Evolutionary conservation across 805 yeast species (phyloP).

Genomic region (Candida odintsovae): DNA sequence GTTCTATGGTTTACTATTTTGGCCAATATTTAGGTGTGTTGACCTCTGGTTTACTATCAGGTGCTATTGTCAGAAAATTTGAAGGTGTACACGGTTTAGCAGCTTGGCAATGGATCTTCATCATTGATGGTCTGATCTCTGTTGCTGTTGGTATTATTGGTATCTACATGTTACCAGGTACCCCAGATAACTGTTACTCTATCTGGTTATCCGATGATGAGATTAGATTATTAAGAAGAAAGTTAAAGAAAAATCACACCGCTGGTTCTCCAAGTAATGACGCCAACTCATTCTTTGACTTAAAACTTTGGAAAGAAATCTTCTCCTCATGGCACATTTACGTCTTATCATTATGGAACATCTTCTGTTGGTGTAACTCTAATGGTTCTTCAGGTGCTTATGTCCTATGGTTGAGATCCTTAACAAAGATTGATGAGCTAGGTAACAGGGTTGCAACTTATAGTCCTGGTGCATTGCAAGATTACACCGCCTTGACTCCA

Average conservation of each 20-base stretch:
- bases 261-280: background rate
- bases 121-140: slow-evolving; percentile 45
- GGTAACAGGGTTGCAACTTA: slow-evolving; percentile 14
- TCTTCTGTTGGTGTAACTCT: slow-evolving; percentile 51
- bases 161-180: slow-evolving; percentile 36
- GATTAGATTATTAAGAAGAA: slow-evolving; percentile 43
- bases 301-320: slow-evolving; percentile 45
- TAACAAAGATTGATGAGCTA: slow-evolving; percentile 35
- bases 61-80: slow-evolving; percentile 38
- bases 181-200: slow-evolving; percentile 44
- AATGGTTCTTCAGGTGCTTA: slow-evolving; percentile 40
- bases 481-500: slow-evolving; percentile 29
- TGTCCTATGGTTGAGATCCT: slow-evolving; percentile 42
- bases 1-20: slow-evolving; percentile 56
- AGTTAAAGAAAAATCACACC: slow-evolving; percentile 31
- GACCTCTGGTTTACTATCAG: slow-evolving; percentile 53
- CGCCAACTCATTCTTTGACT: slow-evolving; percentile 33
- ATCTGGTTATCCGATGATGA: slow-evolving; percentile 52
- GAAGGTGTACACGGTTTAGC: slow-evolving; percentile 39
- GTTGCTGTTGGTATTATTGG: slow-evolving; percentile 30
- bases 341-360: slow-evolving; percentile 43
- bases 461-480: background rate
- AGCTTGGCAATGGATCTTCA: slow-evolving; percentile 47
- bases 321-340: slow-evolving; percentile 55
- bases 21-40: slow-evolving; percentile 61